Percentiles rank a stretch among this genome's conserved stretches.
Conservation (phyloP, 768 basidiomycete species). For the Russula abietina region DNA sequence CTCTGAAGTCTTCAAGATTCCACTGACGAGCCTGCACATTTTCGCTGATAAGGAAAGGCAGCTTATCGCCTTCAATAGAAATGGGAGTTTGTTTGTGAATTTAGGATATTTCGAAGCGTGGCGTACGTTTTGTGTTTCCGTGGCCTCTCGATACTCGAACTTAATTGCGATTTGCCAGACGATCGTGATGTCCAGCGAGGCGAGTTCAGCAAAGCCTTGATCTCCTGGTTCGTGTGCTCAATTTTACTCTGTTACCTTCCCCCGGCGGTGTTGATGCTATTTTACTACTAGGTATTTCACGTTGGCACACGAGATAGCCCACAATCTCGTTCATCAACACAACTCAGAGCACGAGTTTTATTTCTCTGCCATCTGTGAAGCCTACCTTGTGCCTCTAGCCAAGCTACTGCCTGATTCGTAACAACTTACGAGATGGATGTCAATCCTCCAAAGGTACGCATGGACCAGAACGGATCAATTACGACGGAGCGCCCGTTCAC, state of each 20-base stretch:
- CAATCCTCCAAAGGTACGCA: too few relatives aligned
- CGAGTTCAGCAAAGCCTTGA: conserved; percentile 54
- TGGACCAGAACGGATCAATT: too few relatives aligned
- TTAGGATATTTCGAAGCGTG: conserved; percentile 78
- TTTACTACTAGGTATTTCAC: conserved; percentile 73
- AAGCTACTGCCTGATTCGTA: conserved; percentile 2
- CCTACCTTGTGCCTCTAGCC: conserved; percentile 42
- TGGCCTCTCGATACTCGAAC: not conserved
- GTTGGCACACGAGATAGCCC: conserved; percentile 88
- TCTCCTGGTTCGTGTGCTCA: conserved; percentile 59
- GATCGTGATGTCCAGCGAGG: conserved; percentile 60
- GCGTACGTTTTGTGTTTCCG: conserved; percentile 51
- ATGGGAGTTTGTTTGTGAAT: conserved; percentile 84
- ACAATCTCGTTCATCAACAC: conserved; percentile 81
- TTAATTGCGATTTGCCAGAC: conserved; percentile 39
- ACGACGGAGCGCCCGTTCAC: too few relatives aligned
- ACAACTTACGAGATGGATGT: not conserved
- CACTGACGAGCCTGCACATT: conserved; percentile 69
- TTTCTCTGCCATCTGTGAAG: conserved; percentile 85
- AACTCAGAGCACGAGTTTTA: conserved; percentile 94
- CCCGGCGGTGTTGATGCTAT: not conserved
- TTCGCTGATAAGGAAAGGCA: conserved; percentile 80
- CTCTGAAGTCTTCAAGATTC: conserved; percentile 67
- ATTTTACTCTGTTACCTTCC: too few relatives aligned
- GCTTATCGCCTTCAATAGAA: conserved; percentile 89